Conservation (phyloP, 2,329 filamentous ascomycete genomes). For the Neonectria faginata region DNA sequence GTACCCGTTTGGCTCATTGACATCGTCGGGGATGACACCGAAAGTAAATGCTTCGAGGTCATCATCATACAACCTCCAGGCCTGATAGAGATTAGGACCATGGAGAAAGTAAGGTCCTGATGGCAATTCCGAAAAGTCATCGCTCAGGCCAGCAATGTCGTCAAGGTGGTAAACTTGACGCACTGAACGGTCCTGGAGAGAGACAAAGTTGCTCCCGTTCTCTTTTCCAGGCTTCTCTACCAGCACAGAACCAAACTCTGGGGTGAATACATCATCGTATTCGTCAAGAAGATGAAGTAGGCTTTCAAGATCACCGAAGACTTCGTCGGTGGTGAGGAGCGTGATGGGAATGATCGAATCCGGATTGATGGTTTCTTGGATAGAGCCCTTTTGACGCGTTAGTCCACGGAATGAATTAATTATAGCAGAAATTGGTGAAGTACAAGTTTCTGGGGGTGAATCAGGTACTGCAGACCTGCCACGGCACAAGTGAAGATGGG, state of each 20-base stretch:
- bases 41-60: slow-evolving; percentile 51
- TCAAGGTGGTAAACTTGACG: slow-evolving; percentile 41
- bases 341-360: slow-evolving; percentile 56
- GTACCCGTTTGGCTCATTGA: slow-evolving; percentile 45
- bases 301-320: slow-evolving; percentile 52
- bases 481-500: slow-evolving; percentile 53
- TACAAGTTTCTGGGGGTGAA: slow-evolving; percentile 55
- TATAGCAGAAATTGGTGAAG: background rate
- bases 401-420: background rate
- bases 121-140: slow-evolving; percentile 46
- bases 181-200: background rate
- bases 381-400: slow-evolving; percentile 49
- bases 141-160: slow-evolving; percentile 28
- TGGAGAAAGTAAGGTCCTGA: slow-evolving; percentile 57
- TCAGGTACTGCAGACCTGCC: slow-evolving; percentile 54
- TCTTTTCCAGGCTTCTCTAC: slow-evolving; percentile 51
- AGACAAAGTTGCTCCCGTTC: slow-evolving; percentile 26
- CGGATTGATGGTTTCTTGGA: slow-evolving; percentile 56
- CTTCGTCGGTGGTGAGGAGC: slow-evolving; percentile 53
- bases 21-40: slow-evolving; percentile 53
- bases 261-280: slow-evolving; percentile 54
- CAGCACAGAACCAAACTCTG: slow-evolving; percentile 54
- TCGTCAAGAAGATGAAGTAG: slow-evolving; percentile 49
- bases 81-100: slow-evolving; percentile 55
- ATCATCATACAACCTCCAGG: slow-evolving; percentile 57